Base-by-base conservation (phyloP, 2,329 filamentous ascomycete genomes). In the Ophiocordyceps camponoti-floridani region DNA sequence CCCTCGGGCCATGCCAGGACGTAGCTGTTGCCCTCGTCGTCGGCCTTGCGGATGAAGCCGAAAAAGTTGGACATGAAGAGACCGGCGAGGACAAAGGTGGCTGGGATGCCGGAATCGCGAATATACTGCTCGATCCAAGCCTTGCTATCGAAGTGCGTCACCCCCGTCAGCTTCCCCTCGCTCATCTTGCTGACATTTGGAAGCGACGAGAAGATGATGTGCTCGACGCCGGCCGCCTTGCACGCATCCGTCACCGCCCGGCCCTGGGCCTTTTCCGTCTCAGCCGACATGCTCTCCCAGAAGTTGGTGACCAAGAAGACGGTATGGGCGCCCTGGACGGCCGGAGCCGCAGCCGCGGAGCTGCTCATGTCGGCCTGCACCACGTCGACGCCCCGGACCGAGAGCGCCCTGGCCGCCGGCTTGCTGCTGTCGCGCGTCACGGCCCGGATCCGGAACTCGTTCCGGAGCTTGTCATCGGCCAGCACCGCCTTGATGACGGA, bases 111-210 rank as follows among this genome's bases (percentile, higher is more conserved):
- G 2, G 68, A 57, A 0, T 51, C 46, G 11, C 70, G 68, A 45
- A 79, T 74, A 49, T 79, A 76, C n/a, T 62, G 47, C 49, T 77
- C 73, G 12, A 73, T 65, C 30, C 68, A 57, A 27, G 72, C 69
- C 54, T 79, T 79, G 47, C 58, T 60, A 50, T 79, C 75, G 47
- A 79, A 79, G 46, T 72, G 67, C 42, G 58, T 48, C 7, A 70
- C 64, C 16, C 62, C 50, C 4, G 54, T 38, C 1, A 69, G 54
- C 1, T 51, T 54, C 2, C 67, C 67, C 0, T 57, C 56, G 38
- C 62, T 60, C 4, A 55, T 51, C 35, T 66, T 53, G 2, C 56
- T 61, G 27, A 62, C 55, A 47, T 67, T 52, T 35, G 64, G 54
- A 35, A 70, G 58, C 8, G 66, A 66, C 8, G 65, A 69, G 56